Conservation (phyloP, 768 basidiomycete genomes). For the Russula sp. region DNA sequence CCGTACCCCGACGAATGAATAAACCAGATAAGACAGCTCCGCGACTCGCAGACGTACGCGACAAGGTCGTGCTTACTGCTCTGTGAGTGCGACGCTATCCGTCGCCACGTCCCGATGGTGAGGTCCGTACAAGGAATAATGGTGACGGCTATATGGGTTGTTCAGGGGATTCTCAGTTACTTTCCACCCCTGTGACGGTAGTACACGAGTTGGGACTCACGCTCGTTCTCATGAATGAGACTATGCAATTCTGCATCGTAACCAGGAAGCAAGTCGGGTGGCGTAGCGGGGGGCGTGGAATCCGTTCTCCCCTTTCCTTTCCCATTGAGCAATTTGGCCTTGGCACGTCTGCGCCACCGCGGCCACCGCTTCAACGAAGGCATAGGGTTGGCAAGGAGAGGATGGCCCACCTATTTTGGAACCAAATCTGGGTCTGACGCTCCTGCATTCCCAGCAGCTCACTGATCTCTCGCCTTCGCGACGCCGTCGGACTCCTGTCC, state of each 20-base stretch:
- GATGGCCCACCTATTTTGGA: slow-evolving; percentile 63
- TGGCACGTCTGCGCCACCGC: slow-evolving; percentile 53
- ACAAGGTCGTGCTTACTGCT: slow-evolving; percentile 56
- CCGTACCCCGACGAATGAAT: slow-evolving; percentile 63
- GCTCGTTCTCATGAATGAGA: slow-evolving; percentile 69
- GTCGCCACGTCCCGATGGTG: slow-evolving; percentile 71
- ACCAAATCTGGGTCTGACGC: slow-evolving; percentile 87
- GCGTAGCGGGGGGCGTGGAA: slow-evolving; percentile 39
- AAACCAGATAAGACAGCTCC: slow-evolving; percentile 69
- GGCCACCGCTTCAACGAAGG: not conserved
- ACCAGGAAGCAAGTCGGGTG: slow-evolving; percentile 44
- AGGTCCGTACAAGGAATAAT: slow-evolving; percentile 72
- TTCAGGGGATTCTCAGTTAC: not conserved
- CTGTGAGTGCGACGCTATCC: slow-evolving; percentile 51
- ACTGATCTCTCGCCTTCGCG: slow-evolving; percentile 65
- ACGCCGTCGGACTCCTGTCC: slow-evolving; percentile 67
- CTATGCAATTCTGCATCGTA: slow-evolving; percentile 54
- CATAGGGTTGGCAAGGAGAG: slow-evolving; percentile 5
- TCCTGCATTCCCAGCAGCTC: slow-evolving; percentile 74
- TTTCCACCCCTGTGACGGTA: not conserved
- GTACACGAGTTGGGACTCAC: slow-evolving; percentile 38
- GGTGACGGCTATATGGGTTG: slow-evolving; percentile 48
- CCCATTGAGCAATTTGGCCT: slow-evolving; percentile 64
- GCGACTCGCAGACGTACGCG: slow-evolving; percentile 64
- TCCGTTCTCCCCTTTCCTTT: slow-evolving; percentile 39